Percentiles rank a stretch among this genome's conserved stretches.
Conservation (phyloP, 1,284 basidiomycete genomes). For the Polyporus tsugae region DNA sequence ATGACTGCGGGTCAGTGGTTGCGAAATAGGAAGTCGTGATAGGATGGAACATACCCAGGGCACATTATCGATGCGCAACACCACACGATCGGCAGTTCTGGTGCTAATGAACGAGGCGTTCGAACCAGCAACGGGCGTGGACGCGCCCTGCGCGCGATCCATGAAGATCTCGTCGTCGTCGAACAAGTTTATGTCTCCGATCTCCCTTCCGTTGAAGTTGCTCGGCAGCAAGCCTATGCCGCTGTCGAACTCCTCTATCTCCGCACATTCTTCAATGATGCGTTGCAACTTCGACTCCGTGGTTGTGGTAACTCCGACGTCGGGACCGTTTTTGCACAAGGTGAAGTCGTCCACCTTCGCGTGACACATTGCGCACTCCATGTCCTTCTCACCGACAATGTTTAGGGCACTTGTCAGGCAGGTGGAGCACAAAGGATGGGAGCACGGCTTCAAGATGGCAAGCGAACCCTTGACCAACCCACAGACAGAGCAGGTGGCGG, state of each 20-base stretch:
- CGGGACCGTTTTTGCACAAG: constrained; percentile 44
- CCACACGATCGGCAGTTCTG: constrained; percentile 53
- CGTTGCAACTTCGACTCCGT: constrained; percentile 22
- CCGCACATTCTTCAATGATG: constrained; percentile 31
- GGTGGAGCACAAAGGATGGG: constrained; percentile 76
- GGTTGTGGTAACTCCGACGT: not conserved
- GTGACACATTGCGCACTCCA: constrained; percentile 82
- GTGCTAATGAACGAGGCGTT: constrained; percentile 16
- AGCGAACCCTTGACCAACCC: constrained; percentile 54
- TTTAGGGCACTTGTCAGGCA: constrained; percentile 85
- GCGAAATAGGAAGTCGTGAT: constrained; percentile 3
- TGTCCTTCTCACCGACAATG: constrained; percentile 85
- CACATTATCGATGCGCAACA: constrained; percentile 84
- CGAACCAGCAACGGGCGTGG: constrained; percentile 39
- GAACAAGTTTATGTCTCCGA: constrained; percentile 24
- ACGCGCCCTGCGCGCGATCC: constrained; percentile 42
- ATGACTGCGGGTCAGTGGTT: constrained; percentile 16
- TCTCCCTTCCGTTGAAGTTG: constrained; percentile 30
- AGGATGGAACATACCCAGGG: constrained; percentile 71
- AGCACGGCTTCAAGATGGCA: constrained; percentile 75
- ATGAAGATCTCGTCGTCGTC: constrained; percentile 39
- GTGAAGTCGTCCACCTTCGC: constrained; percentile 73
- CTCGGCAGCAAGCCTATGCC: constrained; percentile 34
- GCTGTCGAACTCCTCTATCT: constrained; percentile 33
- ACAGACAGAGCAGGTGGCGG: constrained; percentile 58